Percentiles rank a stretch among this genome's conserved stretches.
Conservation (phyloP, 2,329 filamentous ascomycete species). For the Sarocladiaceae sp. region DNA sequence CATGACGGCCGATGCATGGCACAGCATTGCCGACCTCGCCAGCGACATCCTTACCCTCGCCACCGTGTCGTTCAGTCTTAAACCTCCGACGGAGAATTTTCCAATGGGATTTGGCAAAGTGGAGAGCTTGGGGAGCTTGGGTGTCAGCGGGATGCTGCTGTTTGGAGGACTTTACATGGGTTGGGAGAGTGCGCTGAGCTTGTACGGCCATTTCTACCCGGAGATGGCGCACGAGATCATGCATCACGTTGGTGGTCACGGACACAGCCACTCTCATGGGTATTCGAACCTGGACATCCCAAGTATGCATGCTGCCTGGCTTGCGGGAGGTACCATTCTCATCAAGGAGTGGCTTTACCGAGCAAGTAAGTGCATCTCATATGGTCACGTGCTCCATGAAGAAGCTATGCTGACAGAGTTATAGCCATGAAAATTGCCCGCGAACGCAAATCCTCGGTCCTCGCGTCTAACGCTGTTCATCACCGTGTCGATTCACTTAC, state of each 20-base stretch:
- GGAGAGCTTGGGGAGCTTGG: conserved; percentile 90
- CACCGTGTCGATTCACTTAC: conserved; percentile 95
- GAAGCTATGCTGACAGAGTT: conserved; percentile 4
- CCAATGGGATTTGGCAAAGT: conserved; percentile 94
- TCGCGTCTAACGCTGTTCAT: conserved; percentile 93
- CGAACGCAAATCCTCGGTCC: conserved; percentile 89
- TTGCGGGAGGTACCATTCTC: conserved; percentile 81
- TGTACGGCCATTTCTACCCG: conserved; percentile 68
- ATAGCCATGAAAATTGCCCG: conserved; percentile 89
- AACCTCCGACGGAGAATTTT: conserved; percentile 74
- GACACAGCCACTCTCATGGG: conserved; percentile 53
- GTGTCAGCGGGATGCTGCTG: conserved; percentile 86
- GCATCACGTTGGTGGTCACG: conserved; percentile 54
- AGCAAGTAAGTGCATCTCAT: conserved; percentile 65
- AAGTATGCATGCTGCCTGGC: conserved; percentile 90
- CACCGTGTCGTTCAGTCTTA: conserved; percentile 89
- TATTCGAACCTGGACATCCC: conserved; percentile 47
- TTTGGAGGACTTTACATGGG: conserved; percentile 91
- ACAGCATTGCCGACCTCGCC: conserved; percentile 90
- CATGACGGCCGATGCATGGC: conserved; percentile 88
- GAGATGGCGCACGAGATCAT: conserved; percentile 61
- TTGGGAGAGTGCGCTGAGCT: conserved; percentile 59
- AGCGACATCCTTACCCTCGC: conserved; percentile 91
- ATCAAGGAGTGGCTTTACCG: conserved; percentile 97
- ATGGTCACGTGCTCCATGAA: not conserved